Evolutionary conservation across 2,329 filamentous ascomycete species (phyloP), one percentile per base, ranked within the genome.

Genomic region (Metarhizium sp.): DNA sequence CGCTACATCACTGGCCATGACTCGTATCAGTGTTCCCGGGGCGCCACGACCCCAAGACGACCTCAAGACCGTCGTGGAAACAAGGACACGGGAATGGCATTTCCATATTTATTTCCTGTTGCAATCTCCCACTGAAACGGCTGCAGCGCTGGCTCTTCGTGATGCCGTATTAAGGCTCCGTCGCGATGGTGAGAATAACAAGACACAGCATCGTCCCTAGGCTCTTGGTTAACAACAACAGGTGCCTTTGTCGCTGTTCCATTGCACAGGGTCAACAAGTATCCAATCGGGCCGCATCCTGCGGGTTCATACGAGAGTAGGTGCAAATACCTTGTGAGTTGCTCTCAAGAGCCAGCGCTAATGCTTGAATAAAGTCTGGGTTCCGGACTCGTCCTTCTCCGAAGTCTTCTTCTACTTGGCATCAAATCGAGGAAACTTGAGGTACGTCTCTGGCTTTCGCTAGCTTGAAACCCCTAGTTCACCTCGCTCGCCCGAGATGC

Each of bases 81-180:
- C 50, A 18, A 64, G 66, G 16, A 66, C 60, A 10, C 60, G 66
- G 30, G 66, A 67, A 55, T 68, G 67, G 67, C 67, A 69, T 53
- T 69, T 69, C 54, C 67, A 69, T 48, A 69, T 69, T 16, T 69
- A 69, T 38, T 69, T 69, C 55, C 46, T 68, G 29, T 56, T 67
- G 2, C 66, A 68, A 52, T 69, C 67, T 30, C 61, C 65, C 1
- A 55, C 60, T 7, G 66, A 69, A 55, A 68, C 62, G 1, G 64
- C 66, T 1, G 66, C 66, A 2, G 67, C 67, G 10, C 63, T 69
- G 8, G 66, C 66, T 6, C 64, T 69, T 20, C 66, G 67, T 10
- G 65, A 69, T 57, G 66, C 67, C 7, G 62, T 69, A 2, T 43
- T 69, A 45, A 66, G 58, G 49, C 61, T 69, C 2, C 66, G 67